A percentile compares a stretch with the other conserved stretches of the same genome.
Conservation (phyloP, 805 yeast genomes). For the Saturnispora quitensis region DNA sequence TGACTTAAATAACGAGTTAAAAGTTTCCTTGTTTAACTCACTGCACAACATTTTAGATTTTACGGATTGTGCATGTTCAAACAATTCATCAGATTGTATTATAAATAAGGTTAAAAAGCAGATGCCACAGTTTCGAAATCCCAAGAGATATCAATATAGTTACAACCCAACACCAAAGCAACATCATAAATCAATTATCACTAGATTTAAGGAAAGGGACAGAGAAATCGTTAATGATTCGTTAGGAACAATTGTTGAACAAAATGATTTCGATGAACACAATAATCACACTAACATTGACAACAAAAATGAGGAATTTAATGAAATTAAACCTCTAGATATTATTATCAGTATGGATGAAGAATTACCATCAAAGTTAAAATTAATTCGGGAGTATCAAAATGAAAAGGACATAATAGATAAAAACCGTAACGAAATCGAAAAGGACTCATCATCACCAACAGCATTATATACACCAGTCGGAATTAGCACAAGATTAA, state of each 20-base stretch:
- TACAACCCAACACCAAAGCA: conserved; percentile 23
- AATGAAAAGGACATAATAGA: background rate
- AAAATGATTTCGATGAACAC: background rate
- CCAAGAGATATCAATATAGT: conserved; percentile 32
- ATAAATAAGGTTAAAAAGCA: conserved; percentile 54
- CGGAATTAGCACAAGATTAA: conserved; percentile 6
- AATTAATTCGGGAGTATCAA: conserved; percentile 8
- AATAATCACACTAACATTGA: background rate
- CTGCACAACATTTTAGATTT: conserved; percentile 53
- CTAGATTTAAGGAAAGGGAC: conserved; percentile 23
- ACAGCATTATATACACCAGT: conserved; percentile 11
- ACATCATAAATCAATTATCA: conserved; percentile 25
- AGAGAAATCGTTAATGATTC: conserved; percentile 9
- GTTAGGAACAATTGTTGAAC: conserved; percentile 1
- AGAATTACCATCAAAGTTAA: conserved; percentile 10
- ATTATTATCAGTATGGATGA: conserved; percentile 4
- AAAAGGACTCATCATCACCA: background rate
- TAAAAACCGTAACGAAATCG: conserved; percentile 1
- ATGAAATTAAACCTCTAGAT: conserved; percentile 1
- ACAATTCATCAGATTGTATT: conserved; percentile 45
- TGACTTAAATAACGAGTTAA: conserved; percentile 42
- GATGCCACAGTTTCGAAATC: conserved; percentile 50
- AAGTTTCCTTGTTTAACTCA: conserved; percentile 47
- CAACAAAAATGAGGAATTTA: background rate
- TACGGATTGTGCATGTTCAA: conserved; percentile 50